phyloP scores from a whole-genome alignment of 2,329 filamentous ascomycete species.

The Tothia fuscella region DNA sequence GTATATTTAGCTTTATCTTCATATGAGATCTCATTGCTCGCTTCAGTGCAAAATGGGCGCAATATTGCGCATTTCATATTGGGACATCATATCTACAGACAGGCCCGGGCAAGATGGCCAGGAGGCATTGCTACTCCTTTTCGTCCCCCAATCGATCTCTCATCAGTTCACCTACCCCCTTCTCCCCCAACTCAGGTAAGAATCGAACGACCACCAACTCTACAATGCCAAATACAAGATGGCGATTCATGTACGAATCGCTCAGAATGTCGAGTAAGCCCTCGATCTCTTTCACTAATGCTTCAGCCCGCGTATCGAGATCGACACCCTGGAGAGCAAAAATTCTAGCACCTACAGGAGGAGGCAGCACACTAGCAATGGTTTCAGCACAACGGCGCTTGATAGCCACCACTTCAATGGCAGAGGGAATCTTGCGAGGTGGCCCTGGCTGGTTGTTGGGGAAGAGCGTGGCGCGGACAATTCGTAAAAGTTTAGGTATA shows the following conservation, averaged over 20 bases:
- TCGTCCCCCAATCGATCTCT: slow-evolving; percentile 50
- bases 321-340: background rate
- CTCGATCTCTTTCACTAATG: slow-evolving; percentile 47
- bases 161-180: slow-evolving; percentile 58
- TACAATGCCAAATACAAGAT: slow-evolving; percentile 70
- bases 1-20: too few species aligned
- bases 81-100: slow-evolving; percentile 11
- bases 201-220: slow-evolving; percentile 73
- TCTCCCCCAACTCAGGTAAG: slow-evolving; percentile 71
- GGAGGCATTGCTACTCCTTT: slow-evolving; percentile 7
- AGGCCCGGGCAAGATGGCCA: too few species aligned
- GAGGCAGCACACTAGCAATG: slow-evolving; percentile 28
- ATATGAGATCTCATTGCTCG: too few species aligned
- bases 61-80: too few species aligned
- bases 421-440: slow-evolving; percentile 46
- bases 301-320: slow-evolving; percentile 19
- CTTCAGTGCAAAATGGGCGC: too few species aligned
- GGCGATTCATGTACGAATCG: slow-evolving; percentile 85
- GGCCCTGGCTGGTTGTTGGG: slow-evolving; percentile 69
- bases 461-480: slow-evolving; percentile 68
- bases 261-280: slow-evolving; percentile 60
- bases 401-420: slow-evolving; percentile 49
- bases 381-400: slow-evolving; percentile 55
- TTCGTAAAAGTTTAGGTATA: slow-evolving; percentile 43
- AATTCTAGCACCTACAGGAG: background rate